phyloP scores from a whole-genome alignment of 306 rosid species.

The Psophocarpus tetragonolobus region DNA sequence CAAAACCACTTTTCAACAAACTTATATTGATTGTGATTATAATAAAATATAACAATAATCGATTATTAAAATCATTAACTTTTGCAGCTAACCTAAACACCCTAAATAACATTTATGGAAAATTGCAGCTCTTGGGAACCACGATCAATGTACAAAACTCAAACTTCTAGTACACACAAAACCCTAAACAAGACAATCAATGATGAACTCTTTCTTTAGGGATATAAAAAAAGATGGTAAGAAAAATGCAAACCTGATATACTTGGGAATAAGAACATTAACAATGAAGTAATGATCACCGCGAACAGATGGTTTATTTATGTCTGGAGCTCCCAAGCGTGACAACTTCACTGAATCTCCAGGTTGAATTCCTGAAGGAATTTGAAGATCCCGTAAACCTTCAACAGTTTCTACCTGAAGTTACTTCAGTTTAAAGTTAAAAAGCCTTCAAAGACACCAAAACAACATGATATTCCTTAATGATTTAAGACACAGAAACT shows the following conservation, averaged over 20 bases:
- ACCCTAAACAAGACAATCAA: background rate
- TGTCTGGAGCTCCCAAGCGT: slow-evolving; percentile 77
- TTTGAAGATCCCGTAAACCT: slow-evolving; percentile 68
- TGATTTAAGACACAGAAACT: slow-evolving; percentile 7
- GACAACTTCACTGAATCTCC: slow-evolving; percentile 76
- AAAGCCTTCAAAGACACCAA: background rate
- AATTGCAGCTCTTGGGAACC: background rate
- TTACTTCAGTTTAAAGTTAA: slow-evolving; percentile 28
- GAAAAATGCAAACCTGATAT: slow-evolving; percentile 59
- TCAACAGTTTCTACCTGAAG: slow-evolving; percentile 92
- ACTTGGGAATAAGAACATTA: slow-evolving; percentile 79
- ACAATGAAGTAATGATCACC: slow-evolving; percentile 88
- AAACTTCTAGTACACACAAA: background rate
- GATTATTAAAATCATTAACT: too few species aligned
- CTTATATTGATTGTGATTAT: too few species aligned
- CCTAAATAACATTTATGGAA: slow-evolving; percentile 5
- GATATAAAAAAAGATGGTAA: slow-evolving; percentile 1
- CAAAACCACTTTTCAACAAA: too few species aligned
- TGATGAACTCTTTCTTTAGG: background rate
- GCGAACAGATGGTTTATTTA: slow-evolving; percentile 72
- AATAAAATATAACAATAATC: too few species aligned
- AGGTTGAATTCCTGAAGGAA: slow-evolving; percentile 90
- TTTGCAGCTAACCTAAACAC: too few species aligned
- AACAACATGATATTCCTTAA: slow-evolving; percentile 1
- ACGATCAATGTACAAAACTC: background rate